Evolutionary conservation across 2,329 filamentous ascomycete genomes (phyloP), one percentile per base, ranked within the genome.

Genomic region (Rhynchosporium graminicola): DNA sequence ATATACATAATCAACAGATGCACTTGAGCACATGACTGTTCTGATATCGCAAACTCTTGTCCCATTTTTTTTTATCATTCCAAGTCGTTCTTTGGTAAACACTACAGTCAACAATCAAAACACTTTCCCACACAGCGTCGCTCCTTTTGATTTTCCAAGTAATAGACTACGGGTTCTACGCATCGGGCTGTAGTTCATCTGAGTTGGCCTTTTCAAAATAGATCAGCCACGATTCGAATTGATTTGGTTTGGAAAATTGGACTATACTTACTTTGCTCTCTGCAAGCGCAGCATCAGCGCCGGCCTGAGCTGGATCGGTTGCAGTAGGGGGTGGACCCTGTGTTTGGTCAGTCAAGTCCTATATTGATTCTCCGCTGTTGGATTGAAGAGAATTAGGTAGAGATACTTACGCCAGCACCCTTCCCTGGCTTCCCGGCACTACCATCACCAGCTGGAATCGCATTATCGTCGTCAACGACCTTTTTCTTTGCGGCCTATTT

Each of bases 221-320:
- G 2, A 13, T 54, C 26, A 54, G 50, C 36, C 38, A 13, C n/a
- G 7, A 38, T 2, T 15, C 10, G 13, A 4, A 43, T 12, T 20
- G 20, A 20, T 20, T 20, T 20, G 20, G 20, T 20, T 20, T 45
- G 13, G 12, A n/a, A 5, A 51, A 5, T n/a, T 12, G 10, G 33
- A 50, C 28, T 8, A 15, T 10, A 54, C 54, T 10, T 45, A 57
- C 54, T 28, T 57, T 38, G 29, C 54, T 57, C 20, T n/a, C 29
- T 4, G 54, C 54, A 3, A 57, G n/a, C 4, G 40, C 54, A 46
- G 54, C 54, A 36, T 57, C 54, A 10, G 54, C 54, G 9, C 26
- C 40, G 10, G 42, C 54, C 26, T 46, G 12, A 33, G 54, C 54
- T 29, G 54, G 54, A 46, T 57, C 54, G 4, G 40, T 46, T 3